Evolutionary conservation across 352 stramenopile species (phyloP).

Genomic region (Halophytophthora batemanensis): DNA sequence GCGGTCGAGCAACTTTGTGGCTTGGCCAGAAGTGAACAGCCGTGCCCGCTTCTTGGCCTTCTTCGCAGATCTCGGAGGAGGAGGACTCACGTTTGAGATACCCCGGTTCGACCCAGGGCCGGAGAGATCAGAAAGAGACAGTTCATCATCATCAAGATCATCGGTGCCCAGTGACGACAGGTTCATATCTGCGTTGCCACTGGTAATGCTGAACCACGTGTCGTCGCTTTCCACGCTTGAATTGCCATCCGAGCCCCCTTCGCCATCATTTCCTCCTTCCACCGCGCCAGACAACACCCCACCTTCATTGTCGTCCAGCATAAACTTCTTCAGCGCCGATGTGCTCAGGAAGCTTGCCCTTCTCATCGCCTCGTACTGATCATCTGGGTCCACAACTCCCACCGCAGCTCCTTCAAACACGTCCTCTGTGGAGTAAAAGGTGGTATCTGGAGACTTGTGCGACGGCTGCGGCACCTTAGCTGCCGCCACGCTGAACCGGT

Average conservation of each 20-base stretch:
- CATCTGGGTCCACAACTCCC: constrained; percentile 7
- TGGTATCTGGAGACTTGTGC: constrained; percentile 18
- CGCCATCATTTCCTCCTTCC: constrained; percentile 19
- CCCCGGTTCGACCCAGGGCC: constrained; percentile 6
- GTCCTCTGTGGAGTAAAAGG: constrained; percentile 13
- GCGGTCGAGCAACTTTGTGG: constrained; percentile 62
- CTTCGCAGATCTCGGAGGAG: constrained; percentile 17
- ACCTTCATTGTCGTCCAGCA: constrained; percentile 35
- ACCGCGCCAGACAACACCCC: constrained; percentile 9
- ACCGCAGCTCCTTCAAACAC: constrained; percentile 9
- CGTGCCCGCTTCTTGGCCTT: constrained; percentile 27
- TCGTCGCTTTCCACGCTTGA: constrained; percentile 84
- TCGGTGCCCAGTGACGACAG: constrained; percentile 10
- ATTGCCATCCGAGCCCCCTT: constrained; percentile 44
- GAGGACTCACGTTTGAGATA: constrained; percentile 5
- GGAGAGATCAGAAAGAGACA: constrained; percentile 19
- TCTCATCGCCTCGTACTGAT: constrained; percentile 24
- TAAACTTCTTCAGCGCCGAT: constrained; percentile 50
- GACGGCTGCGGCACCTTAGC: constrained; percentile 21
- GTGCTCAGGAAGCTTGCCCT: constrained; percentile 46
- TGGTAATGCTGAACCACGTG: constrained; percentile 88
- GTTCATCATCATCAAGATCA: constrained; percentile 7
- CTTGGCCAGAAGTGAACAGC: constrained; percentile 13
- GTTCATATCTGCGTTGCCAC: constrained; percentile 50
- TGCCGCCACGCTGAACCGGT: constrained; percentile 52